Evolutionary conservation across 371 early-diverging fungal species (phyloP), one percentile per base, ranked within the genome.

Genomic region (Fennellomyces sp.): DNA sequence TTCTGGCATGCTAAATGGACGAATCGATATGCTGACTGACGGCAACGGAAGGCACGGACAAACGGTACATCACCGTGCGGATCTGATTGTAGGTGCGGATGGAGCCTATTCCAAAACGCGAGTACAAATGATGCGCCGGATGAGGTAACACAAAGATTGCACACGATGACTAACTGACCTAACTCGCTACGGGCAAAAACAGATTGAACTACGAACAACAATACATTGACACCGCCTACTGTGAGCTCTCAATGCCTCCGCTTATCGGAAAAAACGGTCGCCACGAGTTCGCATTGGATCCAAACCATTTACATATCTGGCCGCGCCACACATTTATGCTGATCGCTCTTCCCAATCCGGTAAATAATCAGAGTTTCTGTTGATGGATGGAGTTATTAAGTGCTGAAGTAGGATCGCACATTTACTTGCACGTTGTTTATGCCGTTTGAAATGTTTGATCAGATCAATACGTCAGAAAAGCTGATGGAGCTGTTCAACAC

Each of bases 341-440:
- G 76, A 98, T 98, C 64, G 98, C 97, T 0, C 81, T 96, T 30
- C 97, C 97, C 41, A 97, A 97, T 74, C 84, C 86, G 55, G 93
- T 90, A 75, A 63, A 77, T 65, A 42, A 42, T 23, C 45, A 42
- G 3, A 45, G 5, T n/a, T n/a, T n/a, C n/a, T n/a, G n/a, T n/a
- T n/a, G n/a, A n/a, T n/a, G n/a, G n/a, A n/a, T n/a, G n/a, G n/a
- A n/a, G n/a, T 11, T 54, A 2, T 7, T 27, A 15, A 31, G 15
- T 42, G 10, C 15, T 25, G 28, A 10, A 2, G 12, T 29, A 90
- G 90, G 93, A 97, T 78, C 81, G 83, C 29, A 88, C 97, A 2
- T 98, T 98, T 61, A 98, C 98, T 0, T 93, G 94, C 66, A 98
- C 98, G 25, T 73, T 98, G 30, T 98, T 98, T 68, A 94, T 95